A percentile compares a stretch with the other conserved stretches of the same genome.
Conservation (phyloP, 371 early-diverging fungal genomes). For the Smittium culicis region DNA sequence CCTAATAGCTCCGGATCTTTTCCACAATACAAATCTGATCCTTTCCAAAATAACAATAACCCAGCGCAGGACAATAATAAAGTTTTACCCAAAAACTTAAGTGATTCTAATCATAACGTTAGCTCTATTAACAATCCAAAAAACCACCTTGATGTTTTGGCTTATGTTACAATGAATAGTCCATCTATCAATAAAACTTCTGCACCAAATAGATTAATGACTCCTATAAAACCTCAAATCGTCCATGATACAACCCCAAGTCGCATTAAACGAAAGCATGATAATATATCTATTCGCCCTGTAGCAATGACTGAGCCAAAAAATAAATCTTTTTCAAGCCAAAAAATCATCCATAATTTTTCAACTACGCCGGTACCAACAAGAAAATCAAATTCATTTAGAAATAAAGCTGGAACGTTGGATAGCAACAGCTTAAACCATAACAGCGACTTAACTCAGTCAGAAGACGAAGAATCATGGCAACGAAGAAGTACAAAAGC, state of each 20-base stretch:
- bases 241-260: background rate
- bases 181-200: background rate
- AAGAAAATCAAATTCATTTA: background rate
- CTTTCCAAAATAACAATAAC: no score
- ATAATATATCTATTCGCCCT: background rate
- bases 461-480: slow-evolving; percentile 9
- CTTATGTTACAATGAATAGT: slow-evolving; percentile 9
- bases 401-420: background rate
- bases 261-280: background rate
- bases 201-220: background rate
- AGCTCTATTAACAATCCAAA: background rate
- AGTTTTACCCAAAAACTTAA: no score
- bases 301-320: background rate
- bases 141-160: slow-evolving; percentile 4
- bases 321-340: background rate
- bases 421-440: background rate
- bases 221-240: background rate
- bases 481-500: slow-evolving; percentile 7
- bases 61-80: no score
- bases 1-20: no score
- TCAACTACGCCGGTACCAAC: background rate
- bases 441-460: slow-evolving; percentile 7
- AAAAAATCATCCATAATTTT: background rate
- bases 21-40: no score
- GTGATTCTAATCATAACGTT: no score